Evolutionary conservation across 2,329 filamentous ascomycete species (phyloP).

Genomic region (Diatrype stigma): DNA sequence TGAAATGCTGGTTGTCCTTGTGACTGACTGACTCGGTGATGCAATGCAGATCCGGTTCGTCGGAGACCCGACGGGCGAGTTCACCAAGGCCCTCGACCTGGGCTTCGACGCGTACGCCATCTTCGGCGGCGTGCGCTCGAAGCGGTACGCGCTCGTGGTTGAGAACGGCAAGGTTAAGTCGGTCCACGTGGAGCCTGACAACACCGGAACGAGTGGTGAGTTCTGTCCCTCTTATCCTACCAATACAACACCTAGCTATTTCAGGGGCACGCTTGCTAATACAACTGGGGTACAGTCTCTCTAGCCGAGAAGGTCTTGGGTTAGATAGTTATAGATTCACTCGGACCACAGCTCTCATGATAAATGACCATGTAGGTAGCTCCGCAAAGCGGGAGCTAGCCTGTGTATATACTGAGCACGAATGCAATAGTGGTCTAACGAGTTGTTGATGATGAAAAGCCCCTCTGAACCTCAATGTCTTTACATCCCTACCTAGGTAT

Average conservation of each 20-base stretch:
- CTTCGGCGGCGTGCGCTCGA: conserved; percentile 78
- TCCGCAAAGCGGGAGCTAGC: too few species aligned
- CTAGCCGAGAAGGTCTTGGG: conserved; percentile 48
- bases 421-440: too few species aligned
- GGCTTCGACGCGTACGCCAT: conserved; percentile 74
- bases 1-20: too few species aligned
- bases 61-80: conserved; percentile 72
- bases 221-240: conserved; percentile 4
- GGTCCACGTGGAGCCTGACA: conserved; percentile 81
- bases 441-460: too few species aligned
- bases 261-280: conserved; percentile 4
- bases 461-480: too few species aligned
- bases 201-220: conserved; percentile 74
- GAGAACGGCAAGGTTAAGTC: conserved; percentile 82
- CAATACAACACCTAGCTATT: too few species aligned
- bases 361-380: too few species aligned
- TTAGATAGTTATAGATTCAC: conserved; percentile 8
- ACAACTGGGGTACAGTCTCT: conserved; percentile 36
- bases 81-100: conserved; percentile 80
- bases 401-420: too few species aligned
- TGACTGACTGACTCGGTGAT: too few species aligned
- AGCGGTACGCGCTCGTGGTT: conserved; percentile 81
- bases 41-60: conserved; percentile 81
- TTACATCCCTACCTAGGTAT: too few species aligned
- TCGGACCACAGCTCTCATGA: too few species aligned